phyloP scores from a whole-genome alignment of 2,329 filamentous ascomycete species.

The Delphinella strobiligena region DNA sequence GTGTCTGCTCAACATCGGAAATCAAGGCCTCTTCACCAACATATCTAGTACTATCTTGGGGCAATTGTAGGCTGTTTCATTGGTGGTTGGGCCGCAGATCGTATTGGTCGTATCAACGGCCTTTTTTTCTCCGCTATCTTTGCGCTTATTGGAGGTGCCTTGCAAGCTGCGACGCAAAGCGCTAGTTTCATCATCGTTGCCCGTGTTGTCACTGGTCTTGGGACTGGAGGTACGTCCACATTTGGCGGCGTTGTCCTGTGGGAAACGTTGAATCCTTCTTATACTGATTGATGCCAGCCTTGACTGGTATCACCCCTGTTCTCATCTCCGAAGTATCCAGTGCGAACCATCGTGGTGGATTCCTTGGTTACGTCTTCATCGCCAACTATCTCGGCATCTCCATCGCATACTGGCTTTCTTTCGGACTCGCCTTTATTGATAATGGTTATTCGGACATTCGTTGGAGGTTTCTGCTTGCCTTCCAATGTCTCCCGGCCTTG shows the following conservation, averaged over 20 bases:
- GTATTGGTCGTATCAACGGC: slow-evolving; percentile 41
- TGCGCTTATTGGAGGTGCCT: slow-evolving; percentile 36
- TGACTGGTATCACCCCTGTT: slow-evolving; percentile 39
- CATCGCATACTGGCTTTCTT: slow-evolving; percentile 27
- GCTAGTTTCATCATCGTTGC: slow-evolving; percentile 38
- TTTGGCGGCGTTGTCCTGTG: slow-evolving; percentile 1
- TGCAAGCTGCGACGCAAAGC: slow-evolving; percentile 34
- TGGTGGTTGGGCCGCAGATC: slow-evolving; percentile 40
- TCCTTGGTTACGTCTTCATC: slow-evolving; percentile 39
- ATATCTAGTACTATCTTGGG: slow-evolving; percentile 35
- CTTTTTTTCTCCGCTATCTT: slow-evolving; percentile 36
- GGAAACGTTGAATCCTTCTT: slow-evolving; percentile 11
- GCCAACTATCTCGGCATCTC: slow-evolving; percentile 36
- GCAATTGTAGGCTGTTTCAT: slow-evolving; percentile 39
- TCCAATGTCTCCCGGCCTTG: slow-evolving; percentile 31
- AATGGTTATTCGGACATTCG: slow-evolving; percentile 13
- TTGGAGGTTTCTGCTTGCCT: slow-evolving; percentile 20
- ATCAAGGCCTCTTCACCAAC: neutral
- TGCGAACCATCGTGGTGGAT: slow-evolving; percentile 34
- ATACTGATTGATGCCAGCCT: slow-evolving; percentile 11
- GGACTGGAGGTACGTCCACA: slow-evolving; percentile 35
- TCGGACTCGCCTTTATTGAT: slow-evolving; percentile 21
- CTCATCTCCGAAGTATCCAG: slow-evolving; percentile 37
- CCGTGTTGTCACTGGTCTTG: slow-evolving; percentile 39
- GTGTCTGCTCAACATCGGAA: neutral